Evolutionary conservation across 2,329 filamentous ascomycete species (phyloP), one percentile per base, ranked within the genome.

Genomic region (Massarina eburnea): DNA sequence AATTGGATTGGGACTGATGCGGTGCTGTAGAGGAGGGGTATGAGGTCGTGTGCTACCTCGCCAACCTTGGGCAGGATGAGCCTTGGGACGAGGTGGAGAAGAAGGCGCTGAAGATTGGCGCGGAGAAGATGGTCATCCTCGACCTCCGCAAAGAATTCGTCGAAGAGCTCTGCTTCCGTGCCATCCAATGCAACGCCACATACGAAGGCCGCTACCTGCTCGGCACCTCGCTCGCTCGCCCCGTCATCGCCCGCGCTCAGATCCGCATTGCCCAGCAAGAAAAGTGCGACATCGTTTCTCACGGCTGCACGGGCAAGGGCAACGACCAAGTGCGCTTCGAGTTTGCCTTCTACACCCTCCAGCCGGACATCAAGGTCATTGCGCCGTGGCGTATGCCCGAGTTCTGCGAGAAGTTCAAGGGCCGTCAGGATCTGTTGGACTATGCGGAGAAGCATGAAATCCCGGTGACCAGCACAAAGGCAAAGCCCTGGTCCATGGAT

Each of bases 161-260:
- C 57, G 86, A 91, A 59, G 81, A 92, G 75, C 79, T 94, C 35
- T 86, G 85, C 77, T 91, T 85, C 80, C 85, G 81, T 41, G 88
- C 89, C 51, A 81, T 94, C 53, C 86, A 89, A 72, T 89, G 83
- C 73, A 81, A 80, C 59, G 78, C 78, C 52, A 66, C 70, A 41
- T 75, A 76, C 65, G 73, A 90, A 76, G 84, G 84, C 64, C 62
- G 64, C 37, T 70, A 68, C 52, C 61, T 69, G n/a, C 66, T 70
- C 48, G 81, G 82, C 49, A 85, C 82, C 43, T 77, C 76, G 34
- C 77, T 89, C 49, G 85, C 85, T 52, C 81, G 85, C 45, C 85
- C 85, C 33, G 80, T 88, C 68, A 88, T 88, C 58, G 85, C 85
- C 52, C 77, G 84, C 49, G 80, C 80, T 37, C 82, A 85, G 72